Base-by-base conservation (phyloP, 495 filamentous ascomycete genomes). In the Xylaria castorea region DNA sequence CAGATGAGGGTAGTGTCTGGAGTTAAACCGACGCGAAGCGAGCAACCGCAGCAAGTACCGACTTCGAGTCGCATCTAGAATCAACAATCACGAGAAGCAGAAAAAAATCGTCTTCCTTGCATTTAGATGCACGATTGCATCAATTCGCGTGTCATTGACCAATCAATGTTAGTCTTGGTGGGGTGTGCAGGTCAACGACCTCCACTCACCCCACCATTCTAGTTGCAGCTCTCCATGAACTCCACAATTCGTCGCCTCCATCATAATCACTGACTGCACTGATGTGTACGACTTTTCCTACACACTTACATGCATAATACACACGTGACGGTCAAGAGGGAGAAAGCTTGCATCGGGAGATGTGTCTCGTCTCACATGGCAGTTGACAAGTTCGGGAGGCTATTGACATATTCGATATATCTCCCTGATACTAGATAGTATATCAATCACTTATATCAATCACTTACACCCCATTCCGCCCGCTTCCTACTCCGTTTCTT, bases 1-100 rank as follows among this genome's bases (percentile, higher is more conserved):
- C 22, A 53, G 22, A 57, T 32, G 25, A 32, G 27, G 11, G 27
- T 18, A 51, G n/a, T 68, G 22, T 53, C 5, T 61, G 3, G 36
- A 48, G 40, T 46, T 69, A 8, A 46, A 50, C 51, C 51, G 67
- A 61, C 30, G 27, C 9, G 38, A 69, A 69, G 51, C 67, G 53
- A 68, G 25, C 64, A 20, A 51, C 16, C 16, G n/a, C 46, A 55
- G n/a, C 62, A 66, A 34, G 22, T 34, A 44, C 38, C 61, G 61
- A 44, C 38, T 64, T 66, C 27, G 7, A 50, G 38, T 34, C 64
- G 64, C 46, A 66, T 66, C 62, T 44, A 20, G 62, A 32, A 32
- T 51, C 53, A 32, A 58, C 30, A 58, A 58, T 58, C 32, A 61
- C 34, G 32, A 61, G 32, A 38, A 61, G 20, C 32, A 34, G n/a